Base-by-base conservation (phyloP, 73 alveolate species). In the Paramecium sexaurelia region DNA sequence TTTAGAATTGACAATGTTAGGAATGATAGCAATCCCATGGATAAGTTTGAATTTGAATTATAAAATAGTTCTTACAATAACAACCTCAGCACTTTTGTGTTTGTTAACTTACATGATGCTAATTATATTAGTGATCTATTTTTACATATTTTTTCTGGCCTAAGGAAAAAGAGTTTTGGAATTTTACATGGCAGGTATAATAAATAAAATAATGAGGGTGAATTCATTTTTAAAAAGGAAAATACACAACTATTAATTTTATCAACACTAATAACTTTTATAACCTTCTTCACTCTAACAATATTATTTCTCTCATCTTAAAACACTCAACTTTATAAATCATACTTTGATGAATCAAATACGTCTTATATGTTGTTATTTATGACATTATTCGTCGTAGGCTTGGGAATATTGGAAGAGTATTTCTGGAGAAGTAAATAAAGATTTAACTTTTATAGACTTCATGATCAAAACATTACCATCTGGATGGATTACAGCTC, bases 151-250 rank as follows among this genome's bases (percentile, higher is more conserved):
- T 39, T 73, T 20, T 73, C 1, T 73, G 55, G 87, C 87, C 5
- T 17, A 73, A 33, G 87, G 87, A 19, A 73, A 73, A 17, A 33
- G 87, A 33, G 87, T 73, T 1, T 36, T 73, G 19, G 87, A 73
- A 73, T 73, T 33, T 73, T 73, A 73, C 35, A 73, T 73, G 35
- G 57, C 87, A 73, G 87, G 87, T 73, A 73, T 36, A 36, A 36
- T 36, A 20, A 22, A 20, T 20, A 33, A 33, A 27, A 73, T 36
- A 73, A 27, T 73, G 55, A 73, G 87, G 87, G 87, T 73, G 87
- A 73, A 36, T 73, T 73, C 67, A 73, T 73, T 7, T 73, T 73
- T 39, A 73, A 73, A 39, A 73, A 73, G 56, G 87, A 73, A n/a
- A 73, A 73, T 19, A 36, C 66, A 5, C 35, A 33, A 20, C 17